Evolutionary conservation across 768 basidiomycete species (phyloP), one percentile per base, ranked within the genome.

Genomic region (Collybia mongolica): DNA sequence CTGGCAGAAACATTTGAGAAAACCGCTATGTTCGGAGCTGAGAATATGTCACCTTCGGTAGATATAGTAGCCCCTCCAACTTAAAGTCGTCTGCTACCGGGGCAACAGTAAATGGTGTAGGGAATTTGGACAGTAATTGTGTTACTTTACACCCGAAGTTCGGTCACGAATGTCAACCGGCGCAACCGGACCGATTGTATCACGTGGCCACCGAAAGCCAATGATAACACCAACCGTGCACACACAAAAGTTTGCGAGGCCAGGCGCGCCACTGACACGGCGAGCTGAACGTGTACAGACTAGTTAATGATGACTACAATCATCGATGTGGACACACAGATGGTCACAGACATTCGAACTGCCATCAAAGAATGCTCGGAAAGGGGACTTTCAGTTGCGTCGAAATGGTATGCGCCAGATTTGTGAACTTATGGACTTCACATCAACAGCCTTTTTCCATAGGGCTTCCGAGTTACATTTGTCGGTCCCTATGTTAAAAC

Each of bases 401-500:
- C 88, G 28, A 92, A 90, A 74, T 93, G 90, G 90, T 91, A 61
- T 49, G 74, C 56, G 46, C 23, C 55, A 42, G 23, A 19, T 17
- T 24, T 12, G 19, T 2, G 17, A 35, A 12, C 42, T 14, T 17
- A 12, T 20, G 40, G n/a, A 19, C n/a, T 44, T 20, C 45, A 23
- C 44, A 22, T 2, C 38, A 44, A 19, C n/a, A 15, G 11, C 26
- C 24, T 17, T 32, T 19, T 48, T 3, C n/a, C 42, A 26, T 53
- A 93, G 90, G 90, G 81, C 87, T 20, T 83, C 89, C 20, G 90
- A 93, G 60, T 72, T 93, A 23, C 71, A 90, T 48, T 71, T 86
- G 22, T 79, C 86, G 12, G 71, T 84, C 26, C 77, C 84, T 3
- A 51, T 68, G 17, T 62, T 69, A 39, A 83, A 78, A 63, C 73